phyloP scores from a whole-genome alignment of 2,329 filamentous ascomycete genomes.

The Lomentospora prolificans region DNA sequence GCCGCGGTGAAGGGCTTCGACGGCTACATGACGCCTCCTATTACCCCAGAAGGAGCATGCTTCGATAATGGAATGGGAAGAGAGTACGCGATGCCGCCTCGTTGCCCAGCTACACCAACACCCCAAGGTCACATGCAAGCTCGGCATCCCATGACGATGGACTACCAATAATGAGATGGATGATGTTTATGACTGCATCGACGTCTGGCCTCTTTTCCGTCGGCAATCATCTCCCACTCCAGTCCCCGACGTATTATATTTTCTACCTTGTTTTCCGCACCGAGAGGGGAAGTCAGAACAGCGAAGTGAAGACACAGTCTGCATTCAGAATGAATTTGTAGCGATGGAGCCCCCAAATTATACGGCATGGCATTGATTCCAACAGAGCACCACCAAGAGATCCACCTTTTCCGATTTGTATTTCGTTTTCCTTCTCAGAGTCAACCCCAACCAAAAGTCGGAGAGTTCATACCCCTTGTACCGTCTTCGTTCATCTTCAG shows the following conservation, averaged over 20 bases:
- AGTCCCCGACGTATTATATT: neutral
- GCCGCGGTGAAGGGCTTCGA: constrained; percentile 52
- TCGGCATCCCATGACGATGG: constrained; percentile 18
- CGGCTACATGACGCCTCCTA: constrained; percentile 76
- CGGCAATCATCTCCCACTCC: neutral
- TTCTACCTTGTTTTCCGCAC: neutral
- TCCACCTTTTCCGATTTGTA: constrained; percentile 16
- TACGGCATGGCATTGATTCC: constrained; percentile 36
- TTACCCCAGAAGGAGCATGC: constrained; percentile 64
- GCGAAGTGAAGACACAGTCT: constrained; percentile 12
- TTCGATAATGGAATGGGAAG: constrained; percentile 38
- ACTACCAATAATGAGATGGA: constrained; percentile 9
- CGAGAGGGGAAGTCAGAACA: constrained; percentile 3
- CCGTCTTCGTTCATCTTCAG: constrained; percentile 16
- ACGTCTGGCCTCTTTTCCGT: neutral
- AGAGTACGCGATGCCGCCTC: constrained; percentile 39
- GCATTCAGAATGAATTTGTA: constrained; percentile 24
- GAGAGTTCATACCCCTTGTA: constrained; percentile 26
- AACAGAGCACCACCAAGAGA: constrained; percentile 16
- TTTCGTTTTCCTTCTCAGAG: constrained; percentile 19
- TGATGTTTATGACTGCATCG: neutral
- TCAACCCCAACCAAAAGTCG: constrained; percentile 23
- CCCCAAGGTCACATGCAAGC: constrained; percentile 30
- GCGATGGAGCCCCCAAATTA: constrained; percentile 19
- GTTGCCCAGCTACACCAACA: constrained; percentile 55